Base-by-base conservation (phyloP, 139 green algal genomes). In the Dunaliella sp. region DNA sequence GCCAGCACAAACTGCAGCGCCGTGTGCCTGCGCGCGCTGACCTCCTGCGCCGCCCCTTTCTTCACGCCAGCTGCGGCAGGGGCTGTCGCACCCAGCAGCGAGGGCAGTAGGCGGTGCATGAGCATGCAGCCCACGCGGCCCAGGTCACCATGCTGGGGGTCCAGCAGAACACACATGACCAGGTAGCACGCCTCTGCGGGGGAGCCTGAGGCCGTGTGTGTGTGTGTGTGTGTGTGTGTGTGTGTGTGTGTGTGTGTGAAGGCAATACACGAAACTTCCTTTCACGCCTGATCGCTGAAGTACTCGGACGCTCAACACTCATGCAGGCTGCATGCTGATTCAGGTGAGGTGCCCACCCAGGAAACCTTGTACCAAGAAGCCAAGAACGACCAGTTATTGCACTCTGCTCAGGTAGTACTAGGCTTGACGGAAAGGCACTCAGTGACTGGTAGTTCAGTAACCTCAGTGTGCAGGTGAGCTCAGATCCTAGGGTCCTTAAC, bases 61-160 rank as follows among this genome's bases (percentile, higher is more conserved):
- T 90, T 87, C 76, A 36, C 81, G 16, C 16, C 76, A 12, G 30
- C 35, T 26, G 33, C 73, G 24, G 73, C 72, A 24, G 38, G 12
- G 16, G 78, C 36, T 7, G 38, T 28, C 78, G 65, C 34, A 1
- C 86, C 89, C 48, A 95, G 57, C 31, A 94, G 65, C 12, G 86
- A 34, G 0, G 88, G 87, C 25, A 89, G 85, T 35, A 96, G 87
- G 30, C 84, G 84, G 33, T 89, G 88, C 80, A 93, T 82, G 34
- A 95, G 36, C 12, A 25, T 72, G 79, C 25, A 72, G 25, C 28
- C 79, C 36, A 72, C 24, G 35, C 3, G 36, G 36, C 28, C 35
- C 35, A 65, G 21, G 7, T 74, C 24, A 12, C 24, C 35, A 12
- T 35, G 36, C 79, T 35, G 3, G 24, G 36, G 79, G 3, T 35